Base-by-base conservation (phyloP, 2,329 filamentous ascomycete genomes). In the Trichoderma sp. region DNA sequence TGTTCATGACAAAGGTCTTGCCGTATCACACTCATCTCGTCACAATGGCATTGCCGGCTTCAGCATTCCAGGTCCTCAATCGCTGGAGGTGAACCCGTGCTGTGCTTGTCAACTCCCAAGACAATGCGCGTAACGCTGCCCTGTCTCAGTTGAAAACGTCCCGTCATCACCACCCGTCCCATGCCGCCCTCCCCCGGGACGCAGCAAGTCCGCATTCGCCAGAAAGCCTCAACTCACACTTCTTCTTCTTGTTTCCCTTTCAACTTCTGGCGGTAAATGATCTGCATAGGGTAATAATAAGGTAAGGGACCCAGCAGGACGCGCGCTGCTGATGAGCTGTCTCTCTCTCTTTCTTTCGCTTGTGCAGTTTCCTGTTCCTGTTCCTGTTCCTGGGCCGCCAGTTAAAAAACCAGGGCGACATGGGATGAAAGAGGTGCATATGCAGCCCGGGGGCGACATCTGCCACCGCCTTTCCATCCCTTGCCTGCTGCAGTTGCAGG, bases 391-490 rank as follows among this genome's bases (percentile, higher is more conserved):
- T 30, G 30, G 2, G 1, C 30, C 30, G 6, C 30, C 7, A 30
- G 21, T 24, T 24, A 9, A 30, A 30, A 9, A 30, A 15, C 30
- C 30, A 34, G 48, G 45, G 43, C 17, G 19, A 19, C 56, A 59
- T 59, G 47, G 57, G 57, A 28, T 45, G 12, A 24, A 30, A 30
- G 39, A 44, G 48, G 17, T 24, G 30, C 17, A 52, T 52, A 61
- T 52, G 47, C 54, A 45, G 30, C 39, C 39, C 30, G 21, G 34
- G 34, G 21, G 21, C 21, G 21, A 3, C 47, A n/a, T 58, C 58
- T 61, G 58, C 58, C 58, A 61, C 58, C 58, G 58, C 58, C 34
- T 44, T 61, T 61, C 58, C 24, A 43, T 61, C 48, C 57, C 57
- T 24, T 56, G 45, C 57, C 21, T 39, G 21, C 30, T 17, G 19